Conservation (phyloP, 73 alveolate species). For the Paramecium caudatum region DNA sequence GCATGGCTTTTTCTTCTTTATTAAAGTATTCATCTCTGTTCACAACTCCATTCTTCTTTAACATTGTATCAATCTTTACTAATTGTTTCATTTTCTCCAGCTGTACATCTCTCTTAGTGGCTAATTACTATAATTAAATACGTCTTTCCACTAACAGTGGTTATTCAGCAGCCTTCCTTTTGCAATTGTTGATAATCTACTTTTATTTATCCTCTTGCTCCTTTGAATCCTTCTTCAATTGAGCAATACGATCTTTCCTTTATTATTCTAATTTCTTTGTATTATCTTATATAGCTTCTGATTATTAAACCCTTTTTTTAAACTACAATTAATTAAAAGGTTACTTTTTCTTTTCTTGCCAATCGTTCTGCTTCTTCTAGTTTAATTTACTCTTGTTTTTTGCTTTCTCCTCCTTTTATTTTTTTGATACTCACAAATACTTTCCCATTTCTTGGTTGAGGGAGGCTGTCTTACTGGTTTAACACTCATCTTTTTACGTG, state of each 20-base stretch:
- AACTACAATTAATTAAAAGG: constrained; percentile 6
- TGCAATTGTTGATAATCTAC: constrained; percentile 71
- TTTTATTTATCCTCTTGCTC: constrained; percentile 77
- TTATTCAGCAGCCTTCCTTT: constrained; percentile 82
- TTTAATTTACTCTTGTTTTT: constrained; percentile 76
- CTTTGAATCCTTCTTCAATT: constrained; percentile 74
- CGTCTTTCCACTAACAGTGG: constrained; percentile 89
- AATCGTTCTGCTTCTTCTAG: constrained; percentile 88
- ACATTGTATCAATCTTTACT: constrained; percentile 51
- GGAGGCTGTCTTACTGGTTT: constrained; percentile 93
- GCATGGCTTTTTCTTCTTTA: constrained; percentile 70
- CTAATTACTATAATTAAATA: constrained; percentile 29
- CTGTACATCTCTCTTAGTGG: constrained; percentile 71
- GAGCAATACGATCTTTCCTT: constrained; percentile 73
- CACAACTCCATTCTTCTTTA: constrained; percentile 63
- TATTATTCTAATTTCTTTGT: constrained; percentile 77
- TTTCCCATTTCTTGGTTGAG: constrained; percentile 90
- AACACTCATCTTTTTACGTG: constrained; percentile 78
- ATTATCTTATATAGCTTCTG: constrained; percentile 81
- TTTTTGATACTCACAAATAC: constrained; percentile 84
- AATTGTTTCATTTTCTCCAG: constrained; percentile 72
- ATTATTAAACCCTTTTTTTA: constrained; percentile 79
- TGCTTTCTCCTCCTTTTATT: constrained; percentile 85
- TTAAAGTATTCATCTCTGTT: constrained; percentile 53
- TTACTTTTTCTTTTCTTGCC: constrained; percentile 86